These are phyloP conservation scores for Malassezia arunalokei DNA, from an alignment of 1,284 basidiomycete species.

Conservation along the genomic window DNA sequence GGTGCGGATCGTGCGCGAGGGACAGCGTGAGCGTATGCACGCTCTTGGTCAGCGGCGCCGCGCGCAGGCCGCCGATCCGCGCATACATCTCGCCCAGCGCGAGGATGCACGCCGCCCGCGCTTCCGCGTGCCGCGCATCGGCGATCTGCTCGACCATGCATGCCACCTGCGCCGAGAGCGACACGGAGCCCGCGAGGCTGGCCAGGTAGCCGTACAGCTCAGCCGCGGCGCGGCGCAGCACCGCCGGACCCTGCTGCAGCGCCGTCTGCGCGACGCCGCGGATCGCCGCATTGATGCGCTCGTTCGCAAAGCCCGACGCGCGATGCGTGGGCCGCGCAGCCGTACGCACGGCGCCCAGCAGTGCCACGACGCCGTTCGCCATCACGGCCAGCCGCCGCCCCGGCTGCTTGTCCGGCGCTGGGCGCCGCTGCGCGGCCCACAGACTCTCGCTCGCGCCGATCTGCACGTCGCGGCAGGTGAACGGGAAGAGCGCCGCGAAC, in stretches of 20 bases:
- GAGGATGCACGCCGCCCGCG: constrained; percentile 81
- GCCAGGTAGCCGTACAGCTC: constrained; percentile 81
- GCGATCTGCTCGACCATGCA: constrained; percentile 90
- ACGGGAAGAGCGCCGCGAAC: constrained; percentile 63
- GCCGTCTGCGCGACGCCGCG: constrained; percentile 71
- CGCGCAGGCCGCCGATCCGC: constrained; percentile 81
- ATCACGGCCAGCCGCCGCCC: constrained; percentile 77
- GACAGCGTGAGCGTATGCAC: constrained; percentile 93
- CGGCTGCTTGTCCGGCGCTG: constrained; percentile 73
- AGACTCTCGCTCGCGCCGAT: constrained; percentile 60
- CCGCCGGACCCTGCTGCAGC: constrained; percentile 65
- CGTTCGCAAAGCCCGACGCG: constrained; percentile 47
- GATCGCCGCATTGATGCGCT: constrained; percentile 61
- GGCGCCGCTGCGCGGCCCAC: constrained; percentile 55
- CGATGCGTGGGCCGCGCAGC: constrained; percentile 23
- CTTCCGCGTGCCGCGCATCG: constrained; percentile 82
- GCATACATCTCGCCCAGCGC: constrained; percentile 89
- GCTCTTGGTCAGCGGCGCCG: constrained; percentile 86
- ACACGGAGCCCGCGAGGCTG: constrained; percentile 68
- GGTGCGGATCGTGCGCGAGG: constrained; percentile 87
- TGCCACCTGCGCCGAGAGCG: constrained; percentile 78
- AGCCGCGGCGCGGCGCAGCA: constrained; percentile 67
- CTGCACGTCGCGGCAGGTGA: constrained; percentile 63
- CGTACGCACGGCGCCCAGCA: constrained; percentile 60
- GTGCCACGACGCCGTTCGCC: constrained; percentile 68